Conservation (phyloP, 1,139 yeast species). For the Taphrina flavorubra region DNA sequence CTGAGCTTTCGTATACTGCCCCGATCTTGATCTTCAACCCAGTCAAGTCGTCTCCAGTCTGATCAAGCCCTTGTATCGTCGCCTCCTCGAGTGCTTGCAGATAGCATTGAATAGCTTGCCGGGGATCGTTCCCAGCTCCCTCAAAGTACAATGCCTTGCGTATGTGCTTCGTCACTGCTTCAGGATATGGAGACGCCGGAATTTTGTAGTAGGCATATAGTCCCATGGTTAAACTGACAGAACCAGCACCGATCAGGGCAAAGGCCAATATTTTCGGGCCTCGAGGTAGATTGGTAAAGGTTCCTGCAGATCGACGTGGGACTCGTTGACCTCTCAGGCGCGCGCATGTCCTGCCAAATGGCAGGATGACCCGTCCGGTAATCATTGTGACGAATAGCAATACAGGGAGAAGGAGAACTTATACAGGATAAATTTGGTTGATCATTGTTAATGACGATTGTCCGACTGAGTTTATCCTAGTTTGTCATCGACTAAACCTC, state of each 20-base stretch:
- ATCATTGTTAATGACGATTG: too few species aligned
- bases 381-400: background rate
- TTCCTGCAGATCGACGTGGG: conserved; percentile 11
- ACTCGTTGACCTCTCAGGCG: background rate
- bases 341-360: too few species aligned
- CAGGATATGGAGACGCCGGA: conserved; percentile 36
- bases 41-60: conserved; percentile 35
- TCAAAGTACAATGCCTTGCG: conserved; percentile 36
- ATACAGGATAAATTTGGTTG: too few species aligned
- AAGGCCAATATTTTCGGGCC: conserved; percentile 23
- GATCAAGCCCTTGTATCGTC: conserved; percentile 25
- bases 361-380: background rate
- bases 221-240: conserved; percentile 26
- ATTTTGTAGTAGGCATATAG: conserved; percentile 18
- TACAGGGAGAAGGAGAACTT: too few species aligned
- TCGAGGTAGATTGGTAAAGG: conserved; percentile 29
- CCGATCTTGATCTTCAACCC: conserved; percentile 39
- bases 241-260: conserved; percentile 27
- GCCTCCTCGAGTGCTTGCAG: conserved; percentile 38
- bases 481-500: too few species aligned
- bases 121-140: conserved; percentile 36
- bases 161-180: conserved; percentile 31
- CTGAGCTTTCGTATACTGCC: conserved; percentile 32
- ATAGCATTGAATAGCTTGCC: conserved; percentile 28
- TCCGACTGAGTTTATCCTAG: too few species aligned